Base-by-base conservation (phyloP, 2,329 filamentous ascomycete genomes). In the Penicillium sp. region DNA sequence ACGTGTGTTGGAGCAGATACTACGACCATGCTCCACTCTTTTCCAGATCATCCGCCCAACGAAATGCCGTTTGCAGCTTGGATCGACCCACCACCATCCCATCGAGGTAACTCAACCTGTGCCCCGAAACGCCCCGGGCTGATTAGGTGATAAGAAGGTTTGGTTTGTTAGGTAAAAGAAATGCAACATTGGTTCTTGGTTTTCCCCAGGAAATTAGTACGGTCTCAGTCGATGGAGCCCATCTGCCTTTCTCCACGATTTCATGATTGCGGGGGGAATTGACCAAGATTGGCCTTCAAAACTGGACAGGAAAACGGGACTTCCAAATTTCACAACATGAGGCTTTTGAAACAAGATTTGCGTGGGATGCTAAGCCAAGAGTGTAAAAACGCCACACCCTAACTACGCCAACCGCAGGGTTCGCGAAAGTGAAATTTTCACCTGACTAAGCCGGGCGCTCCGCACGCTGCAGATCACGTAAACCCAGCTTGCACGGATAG, bases 101-200 rank as follows among this genome's bases (percentile, higher is more conserved):
- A 31, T 27, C 29, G 52, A 54, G 58, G 52, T 48, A 54, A 47
- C 19, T 42, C 14, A 49, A 33, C 49, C 54, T 42, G 49, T 45
- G 39, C 54, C 57, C 46, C 54, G 43, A 48, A 39, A 26, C 37
- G 39, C 42, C 42, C 43, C 29, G 9, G 19, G 33, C 35, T 27
- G 47, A 26, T 48, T 26, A 47, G 24, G 26, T 26, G 63, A 65
- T 65, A 64, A 64, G 60, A 65, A 60, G 51, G 62, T 64, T 63
- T 52, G 47, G 49, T 27, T 49, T 27, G 42, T 65, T 65, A 65
- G 45, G 63, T 65, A 65, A 65, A 61, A 63, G 58, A 65, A 64
- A 65, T 59, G 43, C n/a, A 33, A 57, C 49, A 63, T 54, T 61
- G 60, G 55, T 33, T 29, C 9, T 29, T 29, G 27, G 27, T 37